These are phyloP conservation scores for Pilatotrama ljubarskyi DNA, from an alignment of 768 basidiomycete species.

Conservation along the genomic window DNA sequence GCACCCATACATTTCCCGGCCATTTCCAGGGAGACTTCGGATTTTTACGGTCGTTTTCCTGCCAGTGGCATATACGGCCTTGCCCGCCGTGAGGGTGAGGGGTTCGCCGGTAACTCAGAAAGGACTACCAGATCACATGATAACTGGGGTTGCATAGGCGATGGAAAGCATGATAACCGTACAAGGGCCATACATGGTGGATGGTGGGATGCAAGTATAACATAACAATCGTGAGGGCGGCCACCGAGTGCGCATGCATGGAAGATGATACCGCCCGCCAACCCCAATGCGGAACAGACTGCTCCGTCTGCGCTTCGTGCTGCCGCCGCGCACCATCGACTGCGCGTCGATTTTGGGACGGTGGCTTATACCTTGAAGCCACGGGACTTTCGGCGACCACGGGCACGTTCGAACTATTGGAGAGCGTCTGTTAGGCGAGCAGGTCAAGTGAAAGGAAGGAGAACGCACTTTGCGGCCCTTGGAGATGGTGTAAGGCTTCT, in stretches of 20 bases:
- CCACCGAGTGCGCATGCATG: conserved; percentile 17
- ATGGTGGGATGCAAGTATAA: conserved; percentile 15
- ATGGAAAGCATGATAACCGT: conserved; percentile 24
- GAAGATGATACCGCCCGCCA: conserved; percentile 17
- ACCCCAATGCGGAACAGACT: conserved; percentile 13
- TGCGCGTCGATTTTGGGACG: conserved; percentile 34
- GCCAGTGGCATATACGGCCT: too few relatives aligned
- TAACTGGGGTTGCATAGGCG: conserved; percentile 16
- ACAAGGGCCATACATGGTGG: conserved; percentile 19
- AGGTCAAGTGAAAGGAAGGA: conserved; percentile 1
- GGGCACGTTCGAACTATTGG: conserved; percentile 86
- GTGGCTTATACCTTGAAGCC: conserved; percentile 88
- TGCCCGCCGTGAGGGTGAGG: too few relatives aligned
- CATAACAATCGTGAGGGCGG: conserved; percentile 19
- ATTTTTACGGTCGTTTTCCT: too few relatives aligned
- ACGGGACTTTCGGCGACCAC: conserved; percentile 98
- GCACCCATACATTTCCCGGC: too few relatives aligned
- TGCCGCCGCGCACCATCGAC: conserved; percentile 26
- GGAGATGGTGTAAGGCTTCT: conserved; percentile 93
- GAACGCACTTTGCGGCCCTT: conserved; percentile 88
- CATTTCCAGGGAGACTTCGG: too few relatives aligned
- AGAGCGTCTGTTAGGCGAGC: neutral
- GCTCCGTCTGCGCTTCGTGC: conserved; percentile 7
- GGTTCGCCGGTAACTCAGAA: too few relatives aligned
- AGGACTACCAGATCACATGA: too few relatives aligned